phyloP scores from a whole-genome alignment of 2,329 filamentous ascomycete genomes.

The Cladophialophora psammophila region DNA sequence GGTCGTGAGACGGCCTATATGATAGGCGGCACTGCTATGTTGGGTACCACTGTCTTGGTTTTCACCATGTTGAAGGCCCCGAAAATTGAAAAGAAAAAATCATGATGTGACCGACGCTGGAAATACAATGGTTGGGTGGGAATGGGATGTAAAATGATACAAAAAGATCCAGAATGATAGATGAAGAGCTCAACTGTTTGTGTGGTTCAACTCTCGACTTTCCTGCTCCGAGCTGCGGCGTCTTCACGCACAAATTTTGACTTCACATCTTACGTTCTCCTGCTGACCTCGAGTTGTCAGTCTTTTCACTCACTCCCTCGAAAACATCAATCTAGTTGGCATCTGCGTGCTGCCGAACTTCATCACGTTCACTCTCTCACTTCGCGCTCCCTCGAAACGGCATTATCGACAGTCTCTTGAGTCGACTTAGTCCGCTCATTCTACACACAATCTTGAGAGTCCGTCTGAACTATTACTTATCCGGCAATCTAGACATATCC shows the following conservation, averaged over 20 bases:
- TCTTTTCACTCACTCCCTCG: not conserved
- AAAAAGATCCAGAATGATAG: not conserved
- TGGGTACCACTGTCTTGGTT: slow-evolving; percentile 61
- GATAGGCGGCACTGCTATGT: slow-evolving; percentile 80
- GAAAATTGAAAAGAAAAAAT: slow-evolving; percentile 20
- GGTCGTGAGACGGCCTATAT: slow-evolving; percentile 85
- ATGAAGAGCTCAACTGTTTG: not conserved
- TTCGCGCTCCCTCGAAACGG: not conserved
- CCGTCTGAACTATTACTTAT: not conserved
- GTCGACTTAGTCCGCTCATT: not conserved
- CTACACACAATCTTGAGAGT: not conserved
- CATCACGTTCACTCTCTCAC: not conserved
- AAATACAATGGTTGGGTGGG: not conserved
- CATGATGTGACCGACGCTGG: not conserved
- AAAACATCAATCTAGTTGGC: not conserved
- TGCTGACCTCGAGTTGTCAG: not conserved
- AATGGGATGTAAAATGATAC: not conserved
- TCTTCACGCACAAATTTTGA: not conserved
- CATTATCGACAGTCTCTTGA: not conserved
- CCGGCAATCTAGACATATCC: not conserved
- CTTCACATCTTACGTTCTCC: not conserved
- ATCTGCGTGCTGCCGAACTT: not conserved
- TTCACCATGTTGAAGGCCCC: slow-evolving; percentile 34
- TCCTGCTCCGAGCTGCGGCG: not conserved
- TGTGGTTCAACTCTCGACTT: not conserved